Evolutionary conservation across 106 monocot genomes (phyloP).

Genomic region (Phalaenopsis aphrodite): DNA sequence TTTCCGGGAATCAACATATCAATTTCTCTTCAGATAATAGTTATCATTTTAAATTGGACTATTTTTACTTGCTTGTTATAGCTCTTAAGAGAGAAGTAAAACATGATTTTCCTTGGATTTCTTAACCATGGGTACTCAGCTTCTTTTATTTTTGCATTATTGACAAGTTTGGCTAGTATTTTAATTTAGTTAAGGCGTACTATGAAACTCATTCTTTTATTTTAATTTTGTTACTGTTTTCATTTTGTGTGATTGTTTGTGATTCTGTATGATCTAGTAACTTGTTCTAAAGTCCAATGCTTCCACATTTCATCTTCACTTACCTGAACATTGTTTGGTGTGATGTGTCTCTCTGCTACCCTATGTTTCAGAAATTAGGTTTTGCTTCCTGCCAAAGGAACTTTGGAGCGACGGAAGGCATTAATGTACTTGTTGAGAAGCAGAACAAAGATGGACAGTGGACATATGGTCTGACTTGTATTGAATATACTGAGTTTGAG

Average conservation of each 20-base stretch:
- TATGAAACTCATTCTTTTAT: neutral
- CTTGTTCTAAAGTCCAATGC: neutral
- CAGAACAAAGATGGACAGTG: slow-evolving; percentile 50
- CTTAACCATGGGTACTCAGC: too few relatives aligned
- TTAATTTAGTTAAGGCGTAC: neutral
- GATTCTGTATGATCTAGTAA: neutral
- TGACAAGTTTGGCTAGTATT: too few relatives aligned
- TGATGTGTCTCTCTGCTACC: neutral
- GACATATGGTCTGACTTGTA: slow-evolving; percentile 86
- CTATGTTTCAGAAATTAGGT: slow-evolving; percentile 73
- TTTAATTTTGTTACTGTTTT: neutral
- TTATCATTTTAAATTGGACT: too few relatives aligned
- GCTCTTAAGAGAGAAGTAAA: too few relatives aligned
- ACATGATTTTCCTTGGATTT: too few relatives aligned
- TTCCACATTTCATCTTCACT: neutral
- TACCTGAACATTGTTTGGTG: neutral
- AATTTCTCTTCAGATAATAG: too few relatives aligned
- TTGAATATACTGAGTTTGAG: slow-evolving; percentile 97
- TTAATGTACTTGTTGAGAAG: slow-evolving; percentile 92
- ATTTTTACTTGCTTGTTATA: too few relatives aligned
- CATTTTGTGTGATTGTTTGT: neutral
- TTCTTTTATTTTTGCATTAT: too few relatives aligned
- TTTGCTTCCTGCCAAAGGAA: slow-evolving; percentile 87
- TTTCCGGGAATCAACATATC: too few relatives aligned
- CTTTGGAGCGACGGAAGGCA: slow-evolving; percentile 85